Evolutionary conservation across 495 filamentous ascomycete species (phyloP).

Genomic region (Hyphodiscus hymeniophilus): DNA sequence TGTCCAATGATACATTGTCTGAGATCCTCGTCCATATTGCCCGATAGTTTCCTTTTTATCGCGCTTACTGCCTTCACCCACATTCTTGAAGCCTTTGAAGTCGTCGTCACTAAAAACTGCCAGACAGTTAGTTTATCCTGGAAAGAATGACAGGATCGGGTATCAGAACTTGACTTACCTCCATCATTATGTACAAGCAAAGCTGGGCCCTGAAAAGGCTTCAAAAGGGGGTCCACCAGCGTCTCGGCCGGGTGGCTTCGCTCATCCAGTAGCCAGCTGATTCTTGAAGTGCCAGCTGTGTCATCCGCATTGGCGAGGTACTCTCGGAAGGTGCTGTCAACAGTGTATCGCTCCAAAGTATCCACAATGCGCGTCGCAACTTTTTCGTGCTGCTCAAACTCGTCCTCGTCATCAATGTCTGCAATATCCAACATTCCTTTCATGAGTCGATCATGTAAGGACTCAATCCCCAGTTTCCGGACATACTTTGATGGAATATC

Average conservation of each 20-base stretch:
- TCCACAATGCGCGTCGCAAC: constrained; percentile 28
- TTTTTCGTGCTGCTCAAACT: constrained; percentile 32
- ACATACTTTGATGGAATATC: constrained; percentile 20
- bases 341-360: constrained; percentile 30
- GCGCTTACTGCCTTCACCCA: constrained; percentile 33
- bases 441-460: constrained; percentile 18
- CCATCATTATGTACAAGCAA: constrained; percentile 33
- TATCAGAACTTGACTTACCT: constrained; percentile 10
- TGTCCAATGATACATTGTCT: constrained; percentile 40
- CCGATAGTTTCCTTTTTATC: constrained; percentile 28
- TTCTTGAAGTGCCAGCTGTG: constrained; percentile 22
- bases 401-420: constrained; percentile 30
- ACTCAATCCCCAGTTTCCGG: constrained; percentile 19
- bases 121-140: constrained; percentile 9
- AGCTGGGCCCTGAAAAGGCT: constrained; percentile 28
- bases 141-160: not conserved
- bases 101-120: constrained; percentile 29
- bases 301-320: constrained; percentile 40
- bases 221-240: constrained; percentile 24
- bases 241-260: constrained; percentile 6
- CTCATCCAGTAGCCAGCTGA: constrained; percentile 31
- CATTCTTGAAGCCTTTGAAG: constrained; percentile 29
- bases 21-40: constrained; percentile 34
- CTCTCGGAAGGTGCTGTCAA: constrained; percentile 33
- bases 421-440: constrained; percentile 23